Percentiles rank a stretch among this genome's conserved stretches.
Evolutionary conservation across 1,284 basidiomycete species (phyloP).

Genomic region (Malassezia globosa): DNA sequence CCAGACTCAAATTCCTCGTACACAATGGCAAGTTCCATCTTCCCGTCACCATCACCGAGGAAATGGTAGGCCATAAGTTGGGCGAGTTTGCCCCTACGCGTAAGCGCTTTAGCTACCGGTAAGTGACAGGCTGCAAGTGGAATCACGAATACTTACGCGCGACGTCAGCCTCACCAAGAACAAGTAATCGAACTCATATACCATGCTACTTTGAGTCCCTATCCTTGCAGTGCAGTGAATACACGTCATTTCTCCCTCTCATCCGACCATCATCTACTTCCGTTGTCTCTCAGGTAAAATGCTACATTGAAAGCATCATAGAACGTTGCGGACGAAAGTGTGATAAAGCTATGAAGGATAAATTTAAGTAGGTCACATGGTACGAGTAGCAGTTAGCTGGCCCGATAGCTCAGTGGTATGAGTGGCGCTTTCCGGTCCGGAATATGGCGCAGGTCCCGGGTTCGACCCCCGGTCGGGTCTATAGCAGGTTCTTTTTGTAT

Average conservation of each 20-base stretch:
- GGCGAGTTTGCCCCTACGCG: constrained; percentile 87
- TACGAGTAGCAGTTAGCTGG: no score
- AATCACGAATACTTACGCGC: no score
- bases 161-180: constrained; percentile 19
- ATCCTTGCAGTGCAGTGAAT: background rate
- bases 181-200: constrained; percentile 14
- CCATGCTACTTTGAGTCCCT: background rate
- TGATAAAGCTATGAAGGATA: no score
- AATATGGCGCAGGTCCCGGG: constrained; percentile 20
- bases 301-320: no score
- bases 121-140: constrained; percentile 30
- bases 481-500: background rate
- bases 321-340: no score
- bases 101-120: constrained; percentile 51
- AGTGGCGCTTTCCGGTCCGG: constrained; percentile 20
- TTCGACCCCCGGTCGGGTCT: constrained; percentile 22
- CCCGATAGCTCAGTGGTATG: constrained; percentile 21
- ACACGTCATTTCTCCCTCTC: background rate
- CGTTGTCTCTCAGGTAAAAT: no score
- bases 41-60: constrained; percentile 76
- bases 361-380: no score
- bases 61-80: constrained; percentile 97
- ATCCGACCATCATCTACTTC: no score
- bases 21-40: constrained; percentile 88
- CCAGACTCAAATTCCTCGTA: constrained; percentile 65